These are phyloP conservation scores for Albatrellus sp. DNA, from an alignment of 1,284 basidiomycete genomes.

Conservation along the genomic window DNA sequence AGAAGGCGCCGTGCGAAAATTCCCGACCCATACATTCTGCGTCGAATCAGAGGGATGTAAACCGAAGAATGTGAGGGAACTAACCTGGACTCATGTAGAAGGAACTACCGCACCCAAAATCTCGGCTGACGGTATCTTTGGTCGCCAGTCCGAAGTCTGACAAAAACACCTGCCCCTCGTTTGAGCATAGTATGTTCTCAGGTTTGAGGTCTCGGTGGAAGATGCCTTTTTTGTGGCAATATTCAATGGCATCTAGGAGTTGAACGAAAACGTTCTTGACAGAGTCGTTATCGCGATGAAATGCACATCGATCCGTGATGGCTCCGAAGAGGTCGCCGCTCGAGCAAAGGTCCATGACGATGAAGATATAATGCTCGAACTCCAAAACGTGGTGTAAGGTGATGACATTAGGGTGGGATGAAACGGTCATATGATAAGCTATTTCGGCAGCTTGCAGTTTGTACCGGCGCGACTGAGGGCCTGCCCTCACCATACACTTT, in stretches of 20 bases:
- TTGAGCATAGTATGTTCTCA: constrained; percentile 55
- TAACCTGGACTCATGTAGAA: constrained; percentile 55
- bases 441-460: constrained; percentile 13
- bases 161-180: constrained; percentile 37
- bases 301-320: constrained; percentile 37
- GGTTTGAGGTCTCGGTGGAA: constrained; percentile 68
- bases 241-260: constrained; percentile 50
- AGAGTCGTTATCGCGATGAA: constrained; percentile 35
- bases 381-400: constrained; percentile 46
- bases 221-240: constrained; percentile 47
- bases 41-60: neutral
- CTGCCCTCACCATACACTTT: constrained; percentile 46
- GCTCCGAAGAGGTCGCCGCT: constrained; percentile 55
- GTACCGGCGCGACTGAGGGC: constrained; percentile 15
- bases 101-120: constrained; percentile 40
- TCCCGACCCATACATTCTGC: constrained; percentile 19
- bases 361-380: constrained; percentile 36
- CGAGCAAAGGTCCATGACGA: constrained; percentile 51
- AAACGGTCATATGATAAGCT: constrained; percentile 42
- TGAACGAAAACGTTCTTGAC: constrained; percentile 41
- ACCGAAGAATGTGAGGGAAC: constrained; percentile 8
- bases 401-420: constrained; percentile 45
- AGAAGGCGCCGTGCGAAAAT: constrained; percentile 32
- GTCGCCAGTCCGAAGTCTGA: constrained; percentile 67
- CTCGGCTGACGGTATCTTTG: constrained; percentile 25